These are phyloP conservation scores for Backusella westeae DNA, from an alignment of 192 early-diverging fungal species.

Conservation along the genomic window DNA sequence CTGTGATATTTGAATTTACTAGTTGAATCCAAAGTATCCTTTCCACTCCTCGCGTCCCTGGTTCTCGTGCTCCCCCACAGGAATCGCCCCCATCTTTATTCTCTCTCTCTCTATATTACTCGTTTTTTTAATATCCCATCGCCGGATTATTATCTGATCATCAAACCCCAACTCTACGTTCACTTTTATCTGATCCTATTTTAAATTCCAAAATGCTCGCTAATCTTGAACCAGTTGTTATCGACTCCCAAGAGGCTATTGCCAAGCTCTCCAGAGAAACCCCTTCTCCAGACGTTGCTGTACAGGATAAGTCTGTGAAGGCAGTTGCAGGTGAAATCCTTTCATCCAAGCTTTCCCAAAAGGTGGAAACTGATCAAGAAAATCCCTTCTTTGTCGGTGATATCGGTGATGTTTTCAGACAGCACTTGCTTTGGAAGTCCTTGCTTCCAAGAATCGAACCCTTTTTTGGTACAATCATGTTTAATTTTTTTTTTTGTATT, in stretches of 20 bases:
- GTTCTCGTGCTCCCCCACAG: not conserved
- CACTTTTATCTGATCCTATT: not conserved
- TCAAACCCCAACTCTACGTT: not conserved
- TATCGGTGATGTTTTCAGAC: slow-evolving; percentile 87
- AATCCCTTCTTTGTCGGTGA: slow-evolving; percentile 97
- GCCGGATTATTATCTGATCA: not conserved
- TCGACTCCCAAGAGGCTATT: not conserved
- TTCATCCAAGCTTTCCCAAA: slow-evolving; percentile 34
- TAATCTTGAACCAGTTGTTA: slow-evolving; percentile 25
- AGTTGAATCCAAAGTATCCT: not conserved
- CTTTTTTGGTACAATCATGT: slow-evolving; percentile 74
- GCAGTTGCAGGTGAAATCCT: slow-evolving; percentile 35
- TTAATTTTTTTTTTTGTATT: slow-evolving; percentile 1
- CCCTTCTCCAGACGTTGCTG: slow-evolving; percentile 1
- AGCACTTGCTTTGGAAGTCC: slow-evolving; percentile 80
- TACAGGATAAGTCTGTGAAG: slow-evolving; percentile 12
- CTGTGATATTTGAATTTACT: slow-evolving; percentile 1
- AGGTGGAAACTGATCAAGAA: slow-evolving; percentile 59
- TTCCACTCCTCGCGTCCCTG: not conserved
- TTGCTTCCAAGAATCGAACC: slow-evolving; percentile 95
- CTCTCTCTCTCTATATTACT: not conserved
- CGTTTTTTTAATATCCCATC: not conserved
- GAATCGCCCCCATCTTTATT: not conserved
- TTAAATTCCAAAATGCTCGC: slow-evolving; percentile 19
- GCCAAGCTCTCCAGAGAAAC: not conserved